phyloP scores from a whole-genome alignment of 352 stramenopile genomes.

The Globisporangium abappressorium region DNA sequence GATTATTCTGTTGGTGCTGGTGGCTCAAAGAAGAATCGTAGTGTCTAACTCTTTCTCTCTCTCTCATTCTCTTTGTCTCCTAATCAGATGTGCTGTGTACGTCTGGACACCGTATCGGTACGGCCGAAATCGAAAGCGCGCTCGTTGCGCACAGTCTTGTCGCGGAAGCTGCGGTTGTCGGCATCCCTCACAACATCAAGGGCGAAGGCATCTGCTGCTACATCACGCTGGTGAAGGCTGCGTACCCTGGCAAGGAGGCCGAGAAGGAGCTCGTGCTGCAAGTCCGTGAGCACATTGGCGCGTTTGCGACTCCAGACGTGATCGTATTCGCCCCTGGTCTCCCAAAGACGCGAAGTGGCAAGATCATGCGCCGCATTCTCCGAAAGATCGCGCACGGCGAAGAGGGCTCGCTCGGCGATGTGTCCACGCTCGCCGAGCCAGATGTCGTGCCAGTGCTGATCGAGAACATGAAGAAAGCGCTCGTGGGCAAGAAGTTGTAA shows the following conservation, averaged over 20 bases:
- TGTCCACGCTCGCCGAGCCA: slow-evolving; percentile 96
- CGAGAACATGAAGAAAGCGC: slow-evolving; percentile 75
- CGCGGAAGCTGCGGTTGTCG: slow-evolving; percentile 94
- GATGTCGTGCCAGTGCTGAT: slow-evolving; percentile 93
- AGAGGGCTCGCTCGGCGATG: slow-evolving; percentile 93
- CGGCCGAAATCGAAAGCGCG: slow-evolving; percentile 86
- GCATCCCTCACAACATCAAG: slow-evolving; percentile 96
- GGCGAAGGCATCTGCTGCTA: slow-evolving; percentile 96
- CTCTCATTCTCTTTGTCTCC: neutral
- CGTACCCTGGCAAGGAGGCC: slow-evolving; percentile 53
- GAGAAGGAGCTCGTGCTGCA: slow-evolving; percentile 69
- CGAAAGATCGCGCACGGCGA: slow-evolving; percentile 97
- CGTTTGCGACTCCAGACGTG: slow-evolving; percentile 95
- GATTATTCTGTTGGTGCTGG: neutral
- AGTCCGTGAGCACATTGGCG: slow-evolving; percentile 93
- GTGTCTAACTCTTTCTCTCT: slow-evolving; percentile 9
- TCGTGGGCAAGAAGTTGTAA: slow-evolving; percentile 67
- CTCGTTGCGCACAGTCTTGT: slow-evolving; percentile 92
- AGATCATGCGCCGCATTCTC: slow-evolving; percentile 99
- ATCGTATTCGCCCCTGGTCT: slow-evolving; percentile 92
- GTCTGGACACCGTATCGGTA: slow-evolving; percentile 90
- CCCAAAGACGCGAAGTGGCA: slow-evolving; percentile 96
- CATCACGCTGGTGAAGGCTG: slow-evolving; percentile 88
- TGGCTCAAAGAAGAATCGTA: neutral
- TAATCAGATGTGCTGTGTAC: slow-evolving; percentile 93